Base-by-base conservation (phyloP, 2,329 filamentous ascomycete species). In the Alternaria dauci region DNA sequence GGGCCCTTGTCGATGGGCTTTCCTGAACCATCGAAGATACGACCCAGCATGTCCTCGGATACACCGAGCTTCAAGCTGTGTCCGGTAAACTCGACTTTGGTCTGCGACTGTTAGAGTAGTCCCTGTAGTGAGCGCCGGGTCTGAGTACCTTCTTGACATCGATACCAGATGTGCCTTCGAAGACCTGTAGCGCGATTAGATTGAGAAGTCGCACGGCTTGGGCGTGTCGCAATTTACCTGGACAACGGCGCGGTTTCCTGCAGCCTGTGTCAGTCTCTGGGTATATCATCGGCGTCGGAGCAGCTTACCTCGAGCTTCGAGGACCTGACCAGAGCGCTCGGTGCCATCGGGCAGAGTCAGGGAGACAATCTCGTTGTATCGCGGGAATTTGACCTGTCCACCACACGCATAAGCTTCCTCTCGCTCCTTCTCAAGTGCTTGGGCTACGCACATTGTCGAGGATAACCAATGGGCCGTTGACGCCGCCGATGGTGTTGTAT, bases 1-100 rank as follows among this genome's bases (percentile, higher is more conserved):
- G 95, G 95, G 55, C 96, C 95, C 85, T 98, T 99, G 84, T 99
- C 95, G 80, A 99, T 99, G 72, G 96, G 92, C 81, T 94, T 91
- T 78, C 95, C 95, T 62, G 95, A 98, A 75, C 95, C 95, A 84
- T 99, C 94, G 79, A 99, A 99, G 81, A 98, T 93, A 84, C 96
- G 94, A 69, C 95, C 95, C 82, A 99, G 83, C 95, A 99, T 99
- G 85, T 99, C 95, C 84, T 99, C 96, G 53, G 95, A 98, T 62
- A 99, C 95, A 81, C 95, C 95, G 54, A 99, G 91, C 88, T 98
- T 98, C 84, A 99, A 85, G 84, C 92, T 98, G 84, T 97, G 88
- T 62, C 95, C 95, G 32, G 92, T 96, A 81, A 99, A 98, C 80
- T 99, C 92, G 80, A 99, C 94, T 86, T 91, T 96, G 56, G 94